Evolutionary conservation across 768 basidiomycete species (phyloP).

Genomic region (Pleurotus djamor): DNA sequence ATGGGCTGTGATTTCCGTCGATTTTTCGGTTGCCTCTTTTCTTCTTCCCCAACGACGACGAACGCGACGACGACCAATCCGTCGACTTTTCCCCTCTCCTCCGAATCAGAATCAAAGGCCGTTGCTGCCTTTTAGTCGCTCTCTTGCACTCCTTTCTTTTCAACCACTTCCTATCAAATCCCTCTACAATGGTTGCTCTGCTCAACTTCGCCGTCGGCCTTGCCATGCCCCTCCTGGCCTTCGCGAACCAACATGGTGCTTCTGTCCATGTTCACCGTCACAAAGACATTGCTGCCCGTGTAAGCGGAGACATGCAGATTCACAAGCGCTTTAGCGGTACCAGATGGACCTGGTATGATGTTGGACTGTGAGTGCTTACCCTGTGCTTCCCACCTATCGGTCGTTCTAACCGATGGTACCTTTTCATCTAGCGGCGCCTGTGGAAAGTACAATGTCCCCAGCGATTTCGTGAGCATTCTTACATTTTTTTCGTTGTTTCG

Average conservation of each 20-base stretch:
- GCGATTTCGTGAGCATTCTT: conserved; percentile 40
- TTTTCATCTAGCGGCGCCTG: conserved; percentile 50
- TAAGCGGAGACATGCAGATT: conserved; percentile 35
- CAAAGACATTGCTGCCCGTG: conserved; percentile 47
- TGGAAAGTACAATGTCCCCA: conserved; percentile 32
- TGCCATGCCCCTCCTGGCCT: conserved; percentile 31
- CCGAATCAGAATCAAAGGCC: conserved; percentile 13
- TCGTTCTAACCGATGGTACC: conserved; percentile 6
- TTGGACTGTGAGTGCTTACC: conserved; percentile 38
- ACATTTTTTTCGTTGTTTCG: not conserved
- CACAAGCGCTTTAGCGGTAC: conserved; percentile 34
- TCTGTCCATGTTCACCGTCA: conserved; percentile 34
- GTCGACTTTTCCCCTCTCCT: conserved; percentile 12
- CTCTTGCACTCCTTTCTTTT: conserved; percentile 12
- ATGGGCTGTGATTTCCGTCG: not conserved
- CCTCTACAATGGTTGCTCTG: conserved; percentile 13
- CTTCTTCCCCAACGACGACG: conserved; percentile 6
- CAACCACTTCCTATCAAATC: not conserved
- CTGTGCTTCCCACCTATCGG: not conserved
- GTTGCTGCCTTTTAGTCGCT: conserved; percentile 11
- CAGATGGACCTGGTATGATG: conserved; percentile 56
- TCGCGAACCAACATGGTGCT: conserved; percentile 27
- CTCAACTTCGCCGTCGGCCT: conserved; percentile 25
- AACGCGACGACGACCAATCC: conserved; percentile 7
- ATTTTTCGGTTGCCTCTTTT: not conserved